These are phyloP conservation scores for Magnolia changhungtana DNA, from an alignment of 164 flowering plant species.

Conservation along the genomic window DNA sequence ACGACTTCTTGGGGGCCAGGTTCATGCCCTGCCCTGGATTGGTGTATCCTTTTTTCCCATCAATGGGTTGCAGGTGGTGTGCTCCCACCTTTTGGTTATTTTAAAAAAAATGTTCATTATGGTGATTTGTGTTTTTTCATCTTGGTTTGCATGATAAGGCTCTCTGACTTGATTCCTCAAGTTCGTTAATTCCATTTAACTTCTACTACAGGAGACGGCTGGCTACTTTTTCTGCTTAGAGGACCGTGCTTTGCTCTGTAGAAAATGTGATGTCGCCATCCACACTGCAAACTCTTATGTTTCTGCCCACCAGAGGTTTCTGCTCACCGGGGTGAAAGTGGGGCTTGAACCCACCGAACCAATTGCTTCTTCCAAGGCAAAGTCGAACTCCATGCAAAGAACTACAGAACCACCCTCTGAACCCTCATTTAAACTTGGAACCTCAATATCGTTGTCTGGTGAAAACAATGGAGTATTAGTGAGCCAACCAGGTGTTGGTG, in stretches of 20 bases:
- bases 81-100: neutral
- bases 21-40: too few species aligned
- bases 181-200: neutral
- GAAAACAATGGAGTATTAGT: constrained; percentile 25
- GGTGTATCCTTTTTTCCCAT: too few species aligned
- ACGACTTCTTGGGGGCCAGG: too few species aligned
- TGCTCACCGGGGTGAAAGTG: constrained; percentile 90
- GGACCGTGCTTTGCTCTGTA: constrained; percentile 88
- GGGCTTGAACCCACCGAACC: constrained; percentile 59
- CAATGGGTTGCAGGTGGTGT: too few species aligned
- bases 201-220: constrained; percentile 53
- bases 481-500: constrained; percentile 30
- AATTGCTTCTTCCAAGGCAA: constrained; percentile 29
- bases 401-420: neutral
- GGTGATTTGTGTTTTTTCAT: too few species aligned
- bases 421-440: constrained; percentile 13
- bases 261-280: constrained; percentile 82
- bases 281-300: constrained; percentile 72
- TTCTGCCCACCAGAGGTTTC: constrained; percentile 74
- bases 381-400: neutral
- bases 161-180: neutral
- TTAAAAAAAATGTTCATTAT: neutral
- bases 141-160: too few species aligned
- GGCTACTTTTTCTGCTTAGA: constrained; percentile 93
- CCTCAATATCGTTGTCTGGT: constrained; percentile 21